phyloP scores from a whole-genome alignment of 768 basidiomycete genomes.

The Dioszegia crocea region DNA sequence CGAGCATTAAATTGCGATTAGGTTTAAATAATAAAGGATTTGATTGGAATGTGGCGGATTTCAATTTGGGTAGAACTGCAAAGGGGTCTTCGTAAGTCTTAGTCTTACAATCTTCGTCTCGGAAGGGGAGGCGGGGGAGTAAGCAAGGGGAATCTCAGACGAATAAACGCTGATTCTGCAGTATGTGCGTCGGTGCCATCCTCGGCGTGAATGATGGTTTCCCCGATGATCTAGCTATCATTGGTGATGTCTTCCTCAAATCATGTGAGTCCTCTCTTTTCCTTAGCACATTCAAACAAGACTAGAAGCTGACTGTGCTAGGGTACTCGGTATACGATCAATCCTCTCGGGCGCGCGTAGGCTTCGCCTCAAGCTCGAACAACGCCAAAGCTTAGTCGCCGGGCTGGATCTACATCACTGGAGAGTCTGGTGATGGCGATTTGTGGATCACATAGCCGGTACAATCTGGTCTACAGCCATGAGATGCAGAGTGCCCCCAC shows the following conservation, averaged over 20 bases:
- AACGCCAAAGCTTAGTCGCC: constrained; percentile 15
- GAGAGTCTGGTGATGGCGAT: no score
- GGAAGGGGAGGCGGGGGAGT: no score
- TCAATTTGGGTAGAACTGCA: constrained; percentile 56
- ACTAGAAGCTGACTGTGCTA: constrained; percentile 30
- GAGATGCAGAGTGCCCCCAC: no score
- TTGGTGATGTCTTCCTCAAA: constrained; percentile 66
- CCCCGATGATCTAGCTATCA: constrained; percentile 58
- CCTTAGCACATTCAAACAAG: background rate
- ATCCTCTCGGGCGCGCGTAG: constrained; percentile 57
- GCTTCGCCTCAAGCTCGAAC: constrained; percentile 57
- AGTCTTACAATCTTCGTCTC: no score
- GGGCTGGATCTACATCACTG: no score
- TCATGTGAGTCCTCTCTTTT: constrained; percentile 58
- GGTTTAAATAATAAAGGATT: constrained; percentile 54
- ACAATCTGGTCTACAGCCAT: no score
- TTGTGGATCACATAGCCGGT: no score
- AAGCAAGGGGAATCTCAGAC: no score
- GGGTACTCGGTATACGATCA: constrained; percentile 66
- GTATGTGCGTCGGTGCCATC: constrained; percentile 60
- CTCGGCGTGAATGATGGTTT: constrained; percentile 55
- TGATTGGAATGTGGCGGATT: constrained; percentile 55
- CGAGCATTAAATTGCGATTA: constrained; percentile 50
- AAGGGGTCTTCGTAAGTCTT: constrained; percentile 48
- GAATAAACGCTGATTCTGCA: constrained; percentile 23